Evolutionary conservation across 1,139 yeast genomes (phyloP).

Genomic region (Scheffersomyces cryptocercus): DNA sequence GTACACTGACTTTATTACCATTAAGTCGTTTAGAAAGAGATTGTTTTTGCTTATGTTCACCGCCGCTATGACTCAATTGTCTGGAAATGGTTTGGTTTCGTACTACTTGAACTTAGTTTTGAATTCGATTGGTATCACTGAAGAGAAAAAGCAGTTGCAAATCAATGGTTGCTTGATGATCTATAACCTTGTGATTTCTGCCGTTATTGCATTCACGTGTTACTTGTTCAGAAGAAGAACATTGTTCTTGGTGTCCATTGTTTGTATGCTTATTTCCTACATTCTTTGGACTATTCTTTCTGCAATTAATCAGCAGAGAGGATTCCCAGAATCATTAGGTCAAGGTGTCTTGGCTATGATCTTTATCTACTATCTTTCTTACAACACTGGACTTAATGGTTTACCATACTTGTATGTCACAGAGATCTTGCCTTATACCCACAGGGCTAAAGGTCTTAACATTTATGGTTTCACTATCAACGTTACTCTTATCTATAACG

Average conservation of each 20-base stretch:
- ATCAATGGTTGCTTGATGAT: slow-evolving; percentile 49
- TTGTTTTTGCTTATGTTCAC: slow-evolving; percentile 36
- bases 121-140: slow-evolving; percentile 50
- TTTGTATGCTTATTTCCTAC: slow-evolving; percentile 39
- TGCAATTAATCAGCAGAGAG: slow-evolving; percentile 39
- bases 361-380: slow-evolving; percentile 39
- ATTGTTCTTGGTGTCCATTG: slow-evolving; percentile 39
- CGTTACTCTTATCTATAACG: slow-evolving; percentile 25
- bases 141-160: slow-evolving; percentile 41
- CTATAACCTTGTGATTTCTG: slow-evolving; percentile 40
- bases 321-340: slow-evolving; percentile 33
- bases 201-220: slow-evolving; percentile 28
- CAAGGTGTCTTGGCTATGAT: slow-evolving; percentile 49
- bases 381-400: slow-evolving; percentile 43
- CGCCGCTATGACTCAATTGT: slow-evolving; percentile 45
- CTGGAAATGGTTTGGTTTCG: slow-evolving; percentile 55
- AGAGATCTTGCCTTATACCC: slow-evolving; percentile 46
- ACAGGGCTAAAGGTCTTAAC: slow-evolving; percentile 47
- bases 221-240: slow-evolving; percentile 44
- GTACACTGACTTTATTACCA: slow-evolving; percentile 37
- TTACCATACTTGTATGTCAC: slow-evolving; percentile 41
- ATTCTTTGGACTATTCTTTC: slow-evolving; percentile 41
- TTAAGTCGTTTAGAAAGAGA: slow-evolving; percentile 45
- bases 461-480: slow-evolving; percentile 11
- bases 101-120: slow-evolving; percentile 52